Base-by-base conservation (phyloP, 2,329 filamentous ascomycete species). In the Aspergillus pseudoterreus region DNA sequence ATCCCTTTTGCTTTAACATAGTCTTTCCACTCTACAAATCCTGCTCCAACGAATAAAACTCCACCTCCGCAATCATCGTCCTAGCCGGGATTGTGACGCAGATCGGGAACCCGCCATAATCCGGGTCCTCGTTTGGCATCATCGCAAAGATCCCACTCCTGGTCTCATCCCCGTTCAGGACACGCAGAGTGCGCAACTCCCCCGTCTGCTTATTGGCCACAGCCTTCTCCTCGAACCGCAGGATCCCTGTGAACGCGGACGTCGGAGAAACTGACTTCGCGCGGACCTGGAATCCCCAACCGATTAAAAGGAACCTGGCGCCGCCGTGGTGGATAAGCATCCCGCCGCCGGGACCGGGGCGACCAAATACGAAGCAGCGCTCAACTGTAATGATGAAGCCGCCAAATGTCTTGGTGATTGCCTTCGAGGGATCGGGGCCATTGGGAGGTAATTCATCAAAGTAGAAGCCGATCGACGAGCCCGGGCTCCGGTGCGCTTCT, bases 31-130 rank as follows among this genome's bases (percentile, higher is more conserved):
- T 22, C 22, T 22, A 22, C 22, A 22, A 1, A 22, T 22, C 22
- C 22, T 22, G 22, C 22, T 22, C 22, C 22, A 22, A 6, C 22
- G 22, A 22, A 22, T 22, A 22, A 22, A 22, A 22, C 22, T 22
- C 22, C 22, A 22, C 5, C 22, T 22, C 22, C 22, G 22, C 22
- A 22, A 22, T 22, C 22, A 22, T 22, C 1, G 35, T 49, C 0
- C 35, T 12, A 2, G 78, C 77, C 1, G 79, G 79, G 30, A 82
- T 76, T 0, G 78, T 82, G 1, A 82, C 74, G 22, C 73, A 74
- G 30, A 82, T 82, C 0, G 78, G 78, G 51, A 82, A 82, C 0
- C 76, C 77, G 1, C 79, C 80, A 59, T 82, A 82, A 53, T 82
- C 79, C 0, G 79, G 78, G 32, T 80, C 71, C 32, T 81, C 76